phyloP scores from a whole-genome alignment of 306 rosid genomes.

The Glycine latifolia region DNA sequence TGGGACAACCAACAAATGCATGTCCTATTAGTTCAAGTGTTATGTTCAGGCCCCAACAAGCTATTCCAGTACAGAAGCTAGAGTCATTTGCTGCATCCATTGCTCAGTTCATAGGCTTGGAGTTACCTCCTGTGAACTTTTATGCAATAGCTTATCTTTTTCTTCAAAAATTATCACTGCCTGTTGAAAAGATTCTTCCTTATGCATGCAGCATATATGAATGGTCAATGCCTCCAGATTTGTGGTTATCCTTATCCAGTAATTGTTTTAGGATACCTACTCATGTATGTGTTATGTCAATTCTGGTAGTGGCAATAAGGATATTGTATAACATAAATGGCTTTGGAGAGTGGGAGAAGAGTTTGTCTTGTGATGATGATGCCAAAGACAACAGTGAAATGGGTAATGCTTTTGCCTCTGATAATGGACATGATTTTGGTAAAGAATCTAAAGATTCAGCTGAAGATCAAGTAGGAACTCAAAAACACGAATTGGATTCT shows the following conservation, averaged over 20 bases:
- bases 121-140: conserved; percentile 89
- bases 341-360: conserved; percentile 87
- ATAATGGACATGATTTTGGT: conserved; percentile 29
- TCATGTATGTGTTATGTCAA: conserved; percentile 82
- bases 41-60: conserved; percentile 79
- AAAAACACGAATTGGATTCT: conserved; percentile 56
- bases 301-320: conserved; percentile 83
- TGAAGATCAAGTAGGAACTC: conserved; percentile 41
- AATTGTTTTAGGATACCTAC: conserved; percentile 78
- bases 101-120: conserved; percentile 74
- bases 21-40: conserved; percentile 76
- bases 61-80: conserved; percentile 67
- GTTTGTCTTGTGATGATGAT: conserved; percentile 55
- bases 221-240: conserved; percentile 86
- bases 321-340: conserved; percentile 78
- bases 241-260: conserved; percentile 76
- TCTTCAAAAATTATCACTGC: conserved; percentile 71
- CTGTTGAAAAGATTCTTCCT: conserved; percentile 68
- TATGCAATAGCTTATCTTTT: conserved; percentile 70
- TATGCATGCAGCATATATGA: conserved; percentile 69
- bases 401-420: conserved; percentile 43
- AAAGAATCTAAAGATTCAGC: conserved; percentile 32
- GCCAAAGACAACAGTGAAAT: conserved; percentile 45
- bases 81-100: conserved; percentile 75
- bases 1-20: conserved; percentile 67